Conservation (phyloP, 345 rosid species). For the Pelargonium nanum region DNA sequence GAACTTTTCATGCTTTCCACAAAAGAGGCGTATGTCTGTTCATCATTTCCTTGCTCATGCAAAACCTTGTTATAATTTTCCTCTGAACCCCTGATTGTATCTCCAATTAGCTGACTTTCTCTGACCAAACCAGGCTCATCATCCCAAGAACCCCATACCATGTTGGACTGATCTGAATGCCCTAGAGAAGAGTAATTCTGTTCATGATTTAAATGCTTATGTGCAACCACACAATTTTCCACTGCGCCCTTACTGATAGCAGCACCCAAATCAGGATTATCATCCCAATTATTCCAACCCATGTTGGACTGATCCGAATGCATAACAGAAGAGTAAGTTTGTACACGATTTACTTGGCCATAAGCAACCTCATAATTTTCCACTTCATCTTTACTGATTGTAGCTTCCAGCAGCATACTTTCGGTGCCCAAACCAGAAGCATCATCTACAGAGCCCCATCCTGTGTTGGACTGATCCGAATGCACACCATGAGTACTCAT, state of each 20-base stretch:
- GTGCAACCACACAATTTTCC: background rate
- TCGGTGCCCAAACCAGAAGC: background rate
- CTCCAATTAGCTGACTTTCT: background rate
- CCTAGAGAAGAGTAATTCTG: background rate
- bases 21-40: background rate
- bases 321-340: background rate
- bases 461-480: background rate
- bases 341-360: background rate
- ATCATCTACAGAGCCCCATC: background rate
- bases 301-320: background rate
- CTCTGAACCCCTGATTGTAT: background rate
- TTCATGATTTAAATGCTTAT: background rate
- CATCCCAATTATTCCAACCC: background rate
- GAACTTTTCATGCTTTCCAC: background rate
- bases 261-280: background rate
- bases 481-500: background rate
- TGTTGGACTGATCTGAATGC: no score
- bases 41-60: background rate
- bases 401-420: background rate
- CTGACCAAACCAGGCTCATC: background rate
- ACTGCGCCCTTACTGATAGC: background rate
- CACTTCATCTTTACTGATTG: background rate
- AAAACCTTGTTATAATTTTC: background rate
- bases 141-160: background rate
- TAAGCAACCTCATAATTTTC: background rate